Base-by-base conservation (phyloP, 2,329 filamentous ascomycete genomes). In the Botrytis elliptica region DNA sequence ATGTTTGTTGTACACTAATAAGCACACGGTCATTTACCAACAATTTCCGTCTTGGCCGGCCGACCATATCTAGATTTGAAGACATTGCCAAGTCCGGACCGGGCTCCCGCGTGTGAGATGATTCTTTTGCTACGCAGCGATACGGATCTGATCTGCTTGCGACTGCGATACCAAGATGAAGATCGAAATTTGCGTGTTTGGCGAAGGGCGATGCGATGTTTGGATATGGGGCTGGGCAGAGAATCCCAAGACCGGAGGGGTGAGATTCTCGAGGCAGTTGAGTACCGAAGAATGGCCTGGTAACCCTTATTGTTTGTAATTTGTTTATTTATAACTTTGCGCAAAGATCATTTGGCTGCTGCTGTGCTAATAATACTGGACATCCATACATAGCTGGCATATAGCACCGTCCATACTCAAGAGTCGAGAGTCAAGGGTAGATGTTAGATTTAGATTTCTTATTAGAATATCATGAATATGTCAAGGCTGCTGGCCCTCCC, bases 1-100 rank as follows among this genome's bases (percentile, higher is more conserved):
- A 49, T 22, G 33, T 33, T 38, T 49, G 29, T 66, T 33, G 29
- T 42, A 63, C 12, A 25, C 33, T 52, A 40, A 40, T 16, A 14
- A 68, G n/a, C 22, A 55, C 65, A 55, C 65, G 25, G 65, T 40
- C 65, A 55, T 55, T 55, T 40, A 29, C 3, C 25, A 12, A 55
- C 46, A 29, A 33, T n/a, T 40, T 55, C 33, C 46, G 65, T 55
- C 65, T 68, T 68, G 65, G 65, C 65, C 6, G 14, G 25, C 36
- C 65, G 46, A 49, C 46, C 46, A 68, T 36, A 68, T 55, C 22
- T 55, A 40, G 46, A 40, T n/a, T 55, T 68, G 65, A 40, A 68
- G 36, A 57, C 49, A 68, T 68, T 68, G 66, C 66, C 66, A 68
- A 68, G 66, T 55, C 66, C 44, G 49, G 66, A 42, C 66, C 66